Evolutionary conservation across 495 filamentous ascomycete genomes (phyloP).

Genomic region (Aspergillus steynii): DNA sequence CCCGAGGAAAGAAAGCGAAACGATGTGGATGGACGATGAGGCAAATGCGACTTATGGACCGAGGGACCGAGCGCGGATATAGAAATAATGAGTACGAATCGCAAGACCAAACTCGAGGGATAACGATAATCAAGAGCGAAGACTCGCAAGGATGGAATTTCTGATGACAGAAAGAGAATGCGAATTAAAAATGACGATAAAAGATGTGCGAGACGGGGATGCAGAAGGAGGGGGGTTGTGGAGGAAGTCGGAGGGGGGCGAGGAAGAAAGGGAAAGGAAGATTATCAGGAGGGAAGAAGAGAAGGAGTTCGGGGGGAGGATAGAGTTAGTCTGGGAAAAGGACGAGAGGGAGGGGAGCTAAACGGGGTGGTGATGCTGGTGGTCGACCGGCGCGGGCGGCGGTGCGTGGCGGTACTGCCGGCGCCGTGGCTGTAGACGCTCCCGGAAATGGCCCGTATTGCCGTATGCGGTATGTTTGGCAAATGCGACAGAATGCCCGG

Average conservation of each 20-base stretch:
- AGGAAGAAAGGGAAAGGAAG: conserved; percentile 16
- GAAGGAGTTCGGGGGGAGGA: conserved; percentile 16
- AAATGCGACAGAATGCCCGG: background rate
- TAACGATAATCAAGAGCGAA: conserved; percentile 11
- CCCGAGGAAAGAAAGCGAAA: background rate
- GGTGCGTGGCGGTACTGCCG: background rate
- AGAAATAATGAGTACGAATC: conserved; percentile 14
- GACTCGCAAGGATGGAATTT: conserved; percentile 11
- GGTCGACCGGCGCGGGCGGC: background rate
- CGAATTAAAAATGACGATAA: background rate
- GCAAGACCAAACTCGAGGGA: conserved; percentile 6
- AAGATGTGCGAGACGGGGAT: conserved; percentile 18
- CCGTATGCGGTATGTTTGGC: background rate
- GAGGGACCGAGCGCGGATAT: conserved; percentile 21
- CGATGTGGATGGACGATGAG: conserved; percentile 12
- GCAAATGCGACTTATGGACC: conserved; percentile 22
- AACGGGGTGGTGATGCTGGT: background rate
- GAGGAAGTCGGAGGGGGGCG: conserved; percentile 15
- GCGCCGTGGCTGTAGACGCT: background rate
- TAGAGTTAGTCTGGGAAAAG: conserved; percentile 18
- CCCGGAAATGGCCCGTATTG: background rate
- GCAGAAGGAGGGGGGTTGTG: conserved; percentile 15
- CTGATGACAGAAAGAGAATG: background rate
- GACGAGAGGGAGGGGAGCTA: background rate
- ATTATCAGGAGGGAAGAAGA: conserved; percentile 26